Evolutionary conservation across 352 stramenopile genomes (phyloP), one percentile per base, ranked within the genome.

Genomic region (Phytophthora gonapodyides): DNA sequence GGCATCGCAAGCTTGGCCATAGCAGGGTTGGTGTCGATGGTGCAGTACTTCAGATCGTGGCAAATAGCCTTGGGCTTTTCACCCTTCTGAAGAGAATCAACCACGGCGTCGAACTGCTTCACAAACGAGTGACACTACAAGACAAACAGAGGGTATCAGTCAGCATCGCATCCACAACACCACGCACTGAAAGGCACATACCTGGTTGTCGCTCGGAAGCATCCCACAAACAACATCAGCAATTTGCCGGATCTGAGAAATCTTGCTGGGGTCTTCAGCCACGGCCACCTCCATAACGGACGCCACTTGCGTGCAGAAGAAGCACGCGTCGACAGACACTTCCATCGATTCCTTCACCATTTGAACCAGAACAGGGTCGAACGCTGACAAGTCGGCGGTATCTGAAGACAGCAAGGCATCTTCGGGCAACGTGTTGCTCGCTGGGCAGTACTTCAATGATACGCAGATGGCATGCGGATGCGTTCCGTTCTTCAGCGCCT

Each of bases 271-370:
- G 24, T 92, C 69, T 63, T 87, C 54, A 38, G 68, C 69, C n/a
- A 90, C 54, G 13, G 73, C 80, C 3, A 87, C 63, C 60, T 86
- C 69, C 13, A 90, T 62, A 16, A 88, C 41, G 3, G 59, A 78
- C 13, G 79, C 68, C 30, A 89, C 53, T 75, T 90, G 73, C n/a
- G 75, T 86, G 68, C 83, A 92, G 54, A 90, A 82, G 52, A 89
- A 89, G 53, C 83, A 92, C 0, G 54, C 57, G 47, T 88, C 68
- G 38, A 76, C 58, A 11, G 73, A 67, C 6, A 56, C 30, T 38
- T 67, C 45, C 53, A 85, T 75, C 6, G 68, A 65, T 11, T 81
- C 56, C 27, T 76, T 69, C 42, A 80, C 60, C 53, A 68, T 58
- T 57, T 73, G 41, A 8, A 78, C 64, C 12, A 83, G 35, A 5